These are phyloP conservation scores for Xylaria longipes DNA, from an alignment of 495 filamentous ascomycete genomes.

Conservation along the genomic window DNA sequence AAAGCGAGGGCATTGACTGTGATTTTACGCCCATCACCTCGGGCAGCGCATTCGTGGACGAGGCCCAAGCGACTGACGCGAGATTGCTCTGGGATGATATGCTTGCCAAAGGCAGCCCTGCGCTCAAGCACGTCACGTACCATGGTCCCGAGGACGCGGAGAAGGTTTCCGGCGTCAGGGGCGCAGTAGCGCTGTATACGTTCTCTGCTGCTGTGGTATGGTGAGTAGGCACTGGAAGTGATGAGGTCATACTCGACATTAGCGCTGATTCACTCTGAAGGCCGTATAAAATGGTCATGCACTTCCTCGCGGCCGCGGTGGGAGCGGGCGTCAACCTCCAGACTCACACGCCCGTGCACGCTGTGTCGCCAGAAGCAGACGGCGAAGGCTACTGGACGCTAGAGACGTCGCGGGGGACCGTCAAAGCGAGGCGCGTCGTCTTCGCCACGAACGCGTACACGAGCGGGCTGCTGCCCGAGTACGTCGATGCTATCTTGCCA, in stretches of 20 bases:
- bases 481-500: constrained; percentile 62
- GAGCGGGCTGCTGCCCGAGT: constrained; percentile 56
- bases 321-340: constrained; percentile 38
- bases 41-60: constrained; percentile 58
- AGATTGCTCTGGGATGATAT: constrained; percentile 44
- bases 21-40: constrained; percentile 49
- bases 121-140: constrained; percentile 41
- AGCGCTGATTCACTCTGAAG: constrained; percentile 28
- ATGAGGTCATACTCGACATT: constrained; percentile 43
- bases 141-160: constrained; percentile 36
- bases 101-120: constrained; percentile 42
- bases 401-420: constrained; percentile 54
- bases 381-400: constrained; percentile 50
- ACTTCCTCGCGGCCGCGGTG: constrained; percentile 56
- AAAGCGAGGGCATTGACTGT: constrained; percentile 52
- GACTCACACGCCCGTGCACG: constrained; percentile 39
- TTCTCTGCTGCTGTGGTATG: constrained; percentile 45
- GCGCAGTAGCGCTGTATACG: constrained; percentile 32
- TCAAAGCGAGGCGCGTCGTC: constrained; percentile 56
- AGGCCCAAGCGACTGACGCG: constrained; percentile 39
- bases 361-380: constrained; percentile 32
- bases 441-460: constrained; percentile 72
- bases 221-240: constrained; percentile 48
- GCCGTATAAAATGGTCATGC: constrained; percentile 67
- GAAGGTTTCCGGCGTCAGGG: constrained; percentile 26